Evolutionary conservation across 2,329 filamentous ascomycete genomes (phyloP).

Genomic region (Xenoacremonium recifei): DNA sequence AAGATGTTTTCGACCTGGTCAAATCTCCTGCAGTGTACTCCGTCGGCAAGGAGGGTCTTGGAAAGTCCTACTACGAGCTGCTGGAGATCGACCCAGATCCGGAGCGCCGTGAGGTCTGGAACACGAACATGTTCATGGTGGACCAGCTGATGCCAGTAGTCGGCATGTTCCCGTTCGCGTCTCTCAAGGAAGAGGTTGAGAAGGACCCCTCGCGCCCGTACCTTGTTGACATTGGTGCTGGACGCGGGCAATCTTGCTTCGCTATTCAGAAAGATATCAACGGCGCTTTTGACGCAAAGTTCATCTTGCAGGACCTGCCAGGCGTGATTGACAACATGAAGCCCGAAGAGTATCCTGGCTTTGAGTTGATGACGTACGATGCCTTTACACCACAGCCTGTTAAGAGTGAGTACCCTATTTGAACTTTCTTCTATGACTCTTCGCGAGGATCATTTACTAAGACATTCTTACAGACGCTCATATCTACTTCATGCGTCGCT

Average conservation of each 20-base stretch:
- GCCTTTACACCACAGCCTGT: background rate
- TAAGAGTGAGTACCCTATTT: background rate
- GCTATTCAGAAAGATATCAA: constrained; percentile 24
- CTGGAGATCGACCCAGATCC: constrained; percentile 24
- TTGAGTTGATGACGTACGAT: constrained; percentile 12
- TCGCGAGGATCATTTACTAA: no score
- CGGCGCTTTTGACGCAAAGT: constrained; percentile 21
- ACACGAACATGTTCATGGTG: constrained; percentile 24
- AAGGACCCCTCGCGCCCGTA: constrained; percentile 25
- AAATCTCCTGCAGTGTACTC: constrained; percentile 29
- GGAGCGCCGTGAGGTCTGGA: constrained; percentile 26
- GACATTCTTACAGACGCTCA: constrained; percentile 28
- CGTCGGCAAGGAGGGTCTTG: constrained; percentile 25
- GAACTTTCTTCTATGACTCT: background rate
- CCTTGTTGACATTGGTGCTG: constrained; percentile 29
- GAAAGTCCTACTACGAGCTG: constrained; percentile 32
- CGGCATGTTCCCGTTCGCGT: constrained; percentile 30
- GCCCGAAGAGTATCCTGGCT: constrained; percentile 19
- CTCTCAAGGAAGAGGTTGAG: constrained; percentile 25
- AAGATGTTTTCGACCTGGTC: constrained; percentile 25
- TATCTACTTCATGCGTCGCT: constrained; percentile 27
- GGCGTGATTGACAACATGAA: constrained; percentile 27
- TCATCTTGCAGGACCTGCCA: constrained; percentile 32
- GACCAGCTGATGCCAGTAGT: constrained; percentile 28
- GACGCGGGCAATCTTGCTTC: constrained; percentile 25